phyloP scores from a whole-genome alignment of 2,329 filamentous ascomycete genomes.

The Chaetomiaceae sp. region DNA sequence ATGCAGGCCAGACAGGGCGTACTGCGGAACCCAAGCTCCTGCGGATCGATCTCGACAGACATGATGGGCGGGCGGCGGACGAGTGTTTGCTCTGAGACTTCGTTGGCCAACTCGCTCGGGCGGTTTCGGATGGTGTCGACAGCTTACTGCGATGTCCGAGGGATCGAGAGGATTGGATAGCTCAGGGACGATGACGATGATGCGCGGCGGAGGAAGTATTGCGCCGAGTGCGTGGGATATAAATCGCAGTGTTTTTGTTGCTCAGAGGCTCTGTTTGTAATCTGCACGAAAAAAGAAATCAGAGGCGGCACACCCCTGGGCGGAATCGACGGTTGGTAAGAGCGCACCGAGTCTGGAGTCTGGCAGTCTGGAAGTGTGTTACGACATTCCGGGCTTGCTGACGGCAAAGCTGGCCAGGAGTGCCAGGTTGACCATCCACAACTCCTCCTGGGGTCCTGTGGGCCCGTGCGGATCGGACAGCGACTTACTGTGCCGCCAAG shows the following conservation, averaged over 20 bases:
- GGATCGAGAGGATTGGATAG: neutral
- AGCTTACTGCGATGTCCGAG: neutral
- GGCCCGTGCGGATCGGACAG: constrained; percentile 19
- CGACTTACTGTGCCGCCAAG: too few relatives aligned
- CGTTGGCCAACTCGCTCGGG: too few relatives aligned
- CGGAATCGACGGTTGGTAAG: constrained; percentile 14
- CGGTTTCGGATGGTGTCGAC: neutral
- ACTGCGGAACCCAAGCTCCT: constrained; percentile 93
- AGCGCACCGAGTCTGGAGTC: too few relatives aligned
- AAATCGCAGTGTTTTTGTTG: too few relatives aligned
- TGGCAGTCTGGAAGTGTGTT: constrained; percentile 18
- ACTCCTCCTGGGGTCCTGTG: constrained; percentile 9
- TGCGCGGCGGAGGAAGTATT: neutral
- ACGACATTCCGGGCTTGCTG: constrained; percentile 23
- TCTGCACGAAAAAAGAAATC: too few relatives aligned
- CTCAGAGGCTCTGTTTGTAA: too few relatives aligned
- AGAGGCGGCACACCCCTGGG: neutral
- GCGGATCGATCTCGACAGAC: constrained; percentile 90
- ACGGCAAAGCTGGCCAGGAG: constrained; percentile 23
- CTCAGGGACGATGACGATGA: neutral
- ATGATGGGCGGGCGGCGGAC: constrained; percentile 49
- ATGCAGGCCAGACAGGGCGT: constrained; percentile 34
- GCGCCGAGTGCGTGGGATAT: neutral
- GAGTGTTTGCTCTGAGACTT: too few relatives aligned
- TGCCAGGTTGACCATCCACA: constrained; percentile 1